Evolutionary conservation across 1,284 basidiomycete genomes (phyloP), one percentile per base, ranked within the genome.

Genomic region (Puccinia hordei): DNA sequence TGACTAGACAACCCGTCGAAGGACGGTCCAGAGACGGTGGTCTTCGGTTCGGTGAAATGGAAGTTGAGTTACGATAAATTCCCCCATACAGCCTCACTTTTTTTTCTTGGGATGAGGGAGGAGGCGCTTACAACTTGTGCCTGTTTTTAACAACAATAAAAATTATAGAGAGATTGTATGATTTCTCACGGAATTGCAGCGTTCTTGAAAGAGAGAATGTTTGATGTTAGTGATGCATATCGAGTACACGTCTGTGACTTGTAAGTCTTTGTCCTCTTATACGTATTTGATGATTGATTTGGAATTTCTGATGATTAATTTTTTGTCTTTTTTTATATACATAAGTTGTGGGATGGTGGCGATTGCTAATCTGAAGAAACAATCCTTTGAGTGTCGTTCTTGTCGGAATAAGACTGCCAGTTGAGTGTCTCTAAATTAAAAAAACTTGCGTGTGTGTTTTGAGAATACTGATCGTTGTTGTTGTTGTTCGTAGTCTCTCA

Each of bases 31-130:
- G 97, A 87, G 97, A 98, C 85, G 97, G 97, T 89, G 97, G 97
- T 86, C 87, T 99, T 83, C 94, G 97, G 84, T 99, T 99, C 89
- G 97, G 96, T 89, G 97, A 99, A 89, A 99, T 99, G 97, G 96
- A 99, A 86, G 82, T 83, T 74, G 49, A 72, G 69, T 72, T 8
- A 38, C 12, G 33, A 41, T 78, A 41, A 27, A 35, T 41, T 44
- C 33, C 1, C 17, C 5, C 55, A n/a, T n/a, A n/a, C n/a, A n/a
- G n/a, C 24, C 12, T 44, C 10, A 30, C 49, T n/a, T 78, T 41
- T 53, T 27, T 61, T 53, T 35, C 41, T 41, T 41, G 44, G n/a
- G n/a, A n/a, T n/a, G n/a, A n/a, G n/a, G n/a, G n/a, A n/a, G n/a
- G n/a, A n/a, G n/a, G n/a, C n/a, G n/a, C n/a, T n/a, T n/a, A n/a